phyloP scores from a whole-genome alignment of 495 filamentous ascomycete species.

The Glarea lozoyensis region DNA sequence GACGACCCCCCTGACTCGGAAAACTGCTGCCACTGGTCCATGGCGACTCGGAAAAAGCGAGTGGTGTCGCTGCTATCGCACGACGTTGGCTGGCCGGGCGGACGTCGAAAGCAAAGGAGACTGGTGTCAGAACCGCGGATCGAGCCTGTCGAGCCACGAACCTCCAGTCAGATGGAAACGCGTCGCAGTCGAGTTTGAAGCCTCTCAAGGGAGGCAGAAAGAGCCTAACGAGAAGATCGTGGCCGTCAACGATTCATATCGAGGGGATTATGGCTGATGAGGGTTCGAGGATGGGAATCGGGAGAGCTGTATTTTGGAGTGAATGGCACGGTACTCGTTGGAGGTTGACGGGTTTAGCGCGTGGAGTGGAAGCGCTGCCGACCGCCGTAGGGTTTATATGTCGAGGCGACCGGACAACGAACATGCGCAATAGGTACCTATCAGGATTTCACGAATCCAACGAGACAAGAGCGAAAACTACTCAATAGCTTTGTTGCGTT shows the following conservation, averaged over 20 bases:
- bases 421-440: no score
- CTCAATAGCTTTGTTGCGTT: no score
- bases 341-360: constrained; percentile 11
- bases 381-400: no score
- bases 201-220: constrained; percentile 17
- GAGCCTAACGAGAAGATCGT: constrained; percentile 12
- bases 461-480: no score
- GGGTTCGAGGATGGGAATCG: no score
- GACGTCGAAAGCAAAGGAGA: no score
- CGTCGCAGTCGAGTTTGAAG: constrained; percentile 11
- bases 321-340: no score
- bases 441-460: no score
- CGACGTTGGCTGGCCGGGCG: constrained; percentile 1
- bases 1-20: constrained; percentile 37
- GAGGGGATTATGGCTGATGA: no score
- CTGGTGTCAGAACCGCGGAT: constrained; percentile 2
- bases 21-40: constrained; percentile 47
- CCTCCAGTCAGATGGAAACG: constrained; percentile 12
- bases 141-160: constrained; percentile 5
- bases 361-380: no score
- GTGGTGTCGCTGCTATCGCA: not conserved
- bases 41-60: constrained; percentile 24
- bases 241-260: constrained; percentile 18
- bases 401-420: no score
- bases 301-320: no score